These are phyloP conservation scores for Cryptococcus sp. DNA, from an alignment of 1,284 basidiomycete species.

Conservation along the genomic window DNA sequence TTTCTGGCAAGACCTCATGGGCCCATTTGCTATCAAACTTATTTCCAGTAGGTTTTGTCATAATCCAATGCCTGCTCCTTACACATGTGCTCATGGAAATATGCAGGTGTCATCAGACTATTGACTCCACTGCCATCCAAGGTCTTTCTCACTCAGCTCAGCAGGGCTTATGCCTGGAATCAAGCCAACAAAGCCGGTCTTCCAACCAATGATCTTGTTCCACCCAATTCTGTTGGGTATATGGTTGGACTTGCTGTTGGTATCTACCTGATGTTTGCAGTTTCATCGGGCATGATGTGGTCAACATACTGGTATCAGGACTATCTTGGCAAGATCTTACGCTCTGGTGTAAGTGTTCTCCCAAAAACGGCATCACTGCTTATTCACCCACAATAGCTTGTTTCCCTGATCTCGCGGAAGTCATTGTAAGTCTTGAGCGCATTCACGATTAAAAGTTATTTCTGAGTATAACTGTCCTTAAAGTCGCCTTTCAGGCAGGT, in stretches of 20 bases:
- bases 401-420: slow-evolving; percentile 11
- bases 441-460: slow-evolving; percentile 19
- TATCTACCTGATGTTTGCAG: slow-evolving; percentile 1
- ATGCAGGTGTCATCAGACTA: no score
- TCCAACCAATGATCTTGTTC: slow-evolving; percentile 48
- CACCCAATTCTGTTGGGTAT: slow-evolving; percentile 38
- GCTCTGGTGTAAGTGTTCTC: no score
- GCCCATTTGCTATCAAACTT: no score
- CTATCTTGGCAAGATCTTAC: no score
- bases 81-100: no score
- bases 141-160: slow-evolving; percentile 64
- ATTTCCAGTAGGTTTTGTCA: no score
- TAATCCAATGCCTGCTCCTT: no score
- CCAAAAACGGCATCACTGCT: no score
- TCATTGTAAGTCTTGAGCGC: slow-evolving; percentile 6
- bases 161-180: slow-evolving; percentile 58
- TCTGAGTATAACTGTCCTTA: neutral
- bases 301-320: neutral
- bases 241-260: slow-evolving; percentile 13
- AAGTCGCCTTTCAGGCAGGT: slow-evolving; percentile 6
- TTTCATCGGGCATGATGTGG: slow-evolving; percentile 4
- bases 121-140: slow-evolving; percentile 40
- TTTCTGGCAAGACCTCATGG: no score
- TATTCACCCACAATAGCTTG: neutral
- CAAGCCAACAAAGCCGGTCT: slow-evolving; percentile 4